Percentiles rank a stretch among this genome's conserved stretches.
Conservation (phyloP, 1,139 yeast species). For the Pichia sorboxylosa region DNA sequence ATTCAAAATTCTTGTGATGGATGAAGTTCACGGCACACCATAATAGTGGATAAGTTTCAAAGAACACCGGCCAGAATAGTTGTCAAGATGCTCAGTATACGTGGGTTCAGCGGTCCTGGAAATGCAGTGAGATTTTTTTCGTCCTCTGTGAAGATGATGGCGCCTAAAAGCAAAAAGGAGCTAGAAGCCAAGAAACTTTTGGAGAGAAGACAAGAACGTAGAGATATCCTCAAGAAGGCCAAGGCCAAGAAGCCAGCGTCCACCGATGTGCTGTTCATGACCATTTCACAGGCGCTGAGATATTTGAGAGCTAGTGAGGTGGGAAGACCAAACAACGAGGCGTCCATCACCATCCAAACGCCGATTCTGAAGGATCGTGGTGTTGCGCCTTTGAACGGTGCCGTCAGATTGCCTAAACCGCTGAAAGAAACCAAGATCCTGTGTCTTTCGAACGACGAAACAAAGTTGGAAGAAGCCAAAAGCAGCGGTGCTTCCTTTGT, state of each 20-base stretch:
- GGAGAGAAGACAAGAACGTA: conserved; percentile 17
- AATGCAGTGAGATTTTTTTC: conserved; percentile 2
- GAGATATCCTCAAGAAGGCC: conserved; percentile 24
- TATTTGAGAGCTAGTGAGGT: conserved; percentile 84
- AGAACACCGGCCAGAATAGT: too few species aligned
- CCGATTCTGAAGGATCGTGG: conserved; percentile 72
- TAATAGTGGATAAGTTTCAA: too few species aligned
- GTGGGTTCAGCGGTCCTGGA: too few species aligned
- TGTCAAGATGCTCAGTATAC: too few species aligned
- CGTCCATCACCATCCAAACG: conserved; percentile 58
- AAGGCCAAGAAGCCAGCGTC: conserved; percentile 38
- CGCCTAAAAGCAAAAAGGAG: conserved; percentile 19
- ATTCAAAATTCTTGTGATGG: too few species aligned
- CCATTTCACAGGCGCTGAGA: conserved; percentile 59
- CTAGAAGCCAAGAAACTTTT: conserved; percentile 17
- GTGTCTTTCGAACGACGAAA: conserved; percentile 54
- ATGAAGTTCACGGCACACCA: too few species aligned
- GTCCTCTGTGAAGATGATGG: conserved; percentile 1
- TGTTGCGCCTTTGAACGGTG: conserved; percentile 62
- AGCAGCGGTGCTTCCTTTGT: conserved; percentile 47
- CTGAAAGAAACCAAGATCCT: conserved; percentile 53
- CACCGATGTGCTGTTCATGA: conserved; percentile 55
- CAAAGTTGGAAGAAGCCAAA: conserved; percentile 40
- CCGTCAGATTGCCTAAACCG: conserved; percentile 68
- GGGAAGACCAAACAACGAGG: conserved; percentile 59